phyloP scores from a whole-genome alignment of 345 rosid species.

The Salix exigua region DNA sequence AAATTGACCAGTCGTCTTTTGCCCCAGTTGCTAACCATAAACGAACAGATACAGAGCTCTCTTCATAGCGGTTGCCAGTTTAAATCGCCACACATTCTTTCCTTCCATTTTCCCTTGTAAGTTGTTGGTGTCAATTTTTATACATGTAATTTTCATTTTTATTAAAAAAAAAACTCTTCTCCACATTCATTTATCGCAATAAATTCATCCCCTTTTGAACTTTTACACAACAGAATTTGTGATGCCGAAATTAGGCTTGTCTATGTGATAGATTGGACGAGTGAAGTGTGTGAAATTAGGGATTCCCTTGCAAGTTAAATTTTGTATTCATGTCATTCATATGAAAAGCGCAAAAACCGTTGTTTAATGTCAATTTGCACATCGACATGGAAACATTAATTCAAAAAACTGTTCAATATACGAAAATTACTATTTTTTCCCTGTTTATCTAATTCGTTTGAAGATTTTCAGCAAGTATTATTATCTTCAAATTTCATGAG shows the following conservation, averaged over 20 bases:
- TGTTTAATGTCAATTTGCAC: no score
- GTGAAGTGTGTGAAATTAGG: not conserved
- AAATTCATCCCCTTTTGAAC: not conserved
- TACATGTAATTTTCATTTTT: not conserved
- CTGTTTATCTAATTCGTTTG: not conserved
- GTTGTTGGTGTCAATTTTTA: constrained; percentile 1
- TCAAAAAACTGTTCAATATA: not conserved
- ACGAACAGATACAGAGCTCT: constrained; percentile 22
- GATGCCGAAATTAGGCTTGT: constrained; percentile 10
- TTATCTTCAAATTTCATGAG: not conserved
- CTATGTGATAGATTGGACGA: not conserved
- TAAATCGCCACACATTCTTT: not conserved
- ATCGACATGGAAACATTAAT: no score
- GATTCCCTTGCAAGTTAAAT: not conserved
- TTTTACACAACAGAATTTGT: not conserved
- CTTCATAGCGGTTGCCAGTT: not conserved
- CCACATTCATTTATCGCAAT: constrained; percentile 4
- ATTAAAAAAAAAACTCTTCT: not conserved
- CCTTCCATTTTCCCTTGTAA: not conserved
- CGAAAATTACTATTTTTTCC: not conserved
- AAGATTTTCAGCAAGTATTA: not conserved
- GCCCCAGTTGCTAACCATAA: constrained; percentile 26
- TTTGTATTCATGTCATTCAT: not conserved
- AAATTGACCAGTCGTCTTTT: constrained; percentile 39
- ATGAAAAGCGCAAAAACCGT: not conserved